phyloP scores from a whole-genome alignment of 75 land plant genomes.

The Chamaecyparis obtusa region DNA sequence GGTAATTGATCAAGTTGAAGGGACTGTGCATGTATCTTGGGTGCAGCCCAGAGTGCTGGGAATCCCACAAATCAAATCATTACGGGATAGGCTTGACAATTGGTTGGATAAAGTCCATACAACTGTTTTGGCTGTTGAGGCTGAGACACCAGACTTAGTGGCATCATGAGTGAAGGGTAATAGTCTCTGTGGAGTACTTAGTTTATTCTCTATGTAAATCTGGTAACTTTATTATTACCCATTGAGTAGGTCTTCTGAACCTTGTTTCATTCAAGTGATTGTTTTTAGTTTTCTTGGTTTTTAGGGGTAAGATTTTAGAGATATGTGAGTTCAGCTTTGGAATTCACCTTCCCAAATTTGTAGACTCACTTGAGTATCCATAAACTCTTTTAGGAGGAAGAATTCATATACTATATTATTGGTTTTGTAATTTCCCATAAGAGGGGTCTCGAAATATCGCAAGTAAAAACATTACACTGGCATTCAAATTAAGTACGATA shows the following conservation, averaged over 20 bases:
- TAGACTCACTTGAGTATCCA: no score
- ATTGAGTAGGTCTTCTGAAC: not conserved
- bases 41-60: conserved; percentile 97
- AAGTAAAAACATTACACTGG: no score
- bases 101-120: conserved; percentile 93
- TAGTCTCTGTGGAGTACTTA: not conserved
- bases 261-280: not conserved
- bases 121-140: conserved; percentile 89
- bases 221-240: not conserved
- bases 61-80: conserved; percentile 83
- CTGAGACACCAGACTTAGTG: conserved; percentile 95
- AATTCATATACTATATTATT: no score
- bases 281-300: not conserved
- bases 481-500: no score
- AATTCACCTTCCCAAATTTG: no score
- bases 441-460: no score
- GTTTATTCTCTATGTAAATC: not conserved
- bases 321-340: not conserved
- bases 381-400: no score
- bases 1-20: conserved; percentile 98
- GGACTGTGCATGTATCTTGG: conserved; percentile 97
- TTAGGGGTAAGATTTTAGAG: not conserved
- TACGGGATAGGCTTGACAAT: conserved; percentile 75
- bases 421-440: no score
- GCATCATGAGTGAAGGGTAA: conserved; percentile 45